Conservation (phyloP, 305 asterid species). For the Euphrasia arctica region DNA sequence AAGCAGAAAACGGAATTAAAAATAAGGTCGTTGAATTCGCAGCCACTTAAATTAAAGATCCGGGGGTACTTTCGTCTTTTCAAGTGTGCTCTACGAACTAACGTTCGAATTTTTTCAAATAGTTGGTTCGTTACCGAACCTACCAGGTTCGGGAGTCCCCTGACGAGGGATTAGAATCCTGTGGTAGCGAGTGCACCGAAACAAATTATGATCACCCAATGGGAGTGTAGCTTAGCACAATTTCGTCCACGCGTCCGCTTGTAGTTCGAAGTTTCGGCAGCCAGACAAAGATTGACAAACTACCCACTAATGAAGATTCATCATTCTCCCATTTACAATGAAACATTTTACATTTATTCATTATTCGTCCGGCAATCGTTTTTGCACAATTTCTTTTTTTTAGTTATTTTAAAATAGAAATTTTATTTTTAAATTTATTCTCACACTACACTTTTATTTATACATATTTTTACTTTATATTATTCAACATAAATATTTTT, state of each 20-base stretch:
- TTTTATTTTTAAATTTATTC: no score
- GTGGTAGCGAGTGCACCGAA: constrained; percentile 24
- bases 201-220: neutral
- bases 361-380: no score
- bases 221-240: neutral
- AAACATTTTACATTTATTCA: no score
- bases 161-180: constrained; percentile 1
- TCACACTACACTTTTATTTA: no score
- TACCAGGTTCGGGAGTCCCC: constrained; percentile 36
- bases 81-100: constrained; percentile 15
- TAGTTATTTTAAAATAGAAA: no score
- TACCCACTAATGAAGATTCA: neutral
- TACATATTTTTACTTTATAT: no score
- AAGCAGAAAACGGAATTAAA: constrained; percentile 30
- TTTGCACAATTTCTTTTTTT: no score
- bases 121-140: constrained; percentile 54
- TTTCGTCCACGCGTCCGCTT: constrained; percentile 10
- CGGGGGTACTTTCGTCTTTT: constrained; percentile 33
- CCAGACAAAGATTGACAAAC: neutral
- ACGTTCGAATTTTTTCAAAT: constrained; percentile 75
- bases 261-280: neutral
- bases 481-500: no score
- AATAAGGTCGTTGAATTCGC: constrained; percentile 30
- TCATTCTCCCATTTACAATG: neutral
- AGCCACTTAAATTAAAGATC: constrained; percentile 24